These are phyloP conservation scores for Yamadazyma sp. DNA, from an alignment of 1,139 yeast species.

Conservation along the genomic window DNA sequence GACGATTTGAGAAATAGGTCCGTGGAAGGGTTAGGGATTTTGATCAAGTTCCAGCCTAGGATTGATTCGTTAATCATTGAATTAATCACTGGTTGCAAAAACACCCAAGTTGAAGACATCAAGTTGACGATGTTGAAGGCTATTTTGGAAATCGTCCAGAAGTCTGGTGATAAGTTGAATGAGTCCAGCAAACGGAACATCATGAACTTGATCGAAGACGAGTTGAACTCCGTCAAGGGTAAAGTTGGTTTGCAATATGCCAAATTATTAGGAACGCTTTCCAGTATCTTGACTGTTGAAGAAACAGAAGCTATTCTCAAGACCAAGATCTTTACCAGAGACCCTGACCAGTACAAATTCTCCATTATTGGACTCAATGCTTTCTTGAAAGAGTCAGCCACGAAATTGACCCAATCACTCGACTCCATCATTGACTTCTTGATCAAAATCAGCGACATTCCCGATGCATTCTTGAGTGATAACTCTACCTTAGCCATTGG, in stretches of 20 bases:
- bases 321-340: constrained; percentile 55
- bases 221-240: constrained; percentile 50
- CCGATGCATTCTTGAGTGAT: constrained; percentile 62
- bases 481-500: constrained; percentile 84
- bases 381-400: constrained; percentile 73
- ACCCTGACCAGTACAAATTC: constrained; percentile 51
- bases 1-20: constrained; percentile 79
- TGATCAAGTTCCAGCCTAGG: constrained; percentile 87
- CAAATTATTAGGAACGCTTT: constrained; percentile 71
- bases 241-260: constrained; percentile 76
- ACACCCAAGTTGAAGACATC: constrained; percentile 59
- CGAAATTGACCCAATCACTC: constrained; percentile 53
- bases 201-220: constrained; percentile 75
- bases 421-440: constrained; percentile 50
- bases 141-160: constrained; percentile 75
- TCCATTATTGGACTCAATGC: constrained; percentile 76
- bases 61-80: constrained; percentile 91
- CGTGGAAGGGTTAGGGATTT: constrained; percentile 85
- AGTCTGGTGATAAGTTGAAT: constrained; percentile 76
- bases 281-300: constrained; percentile 62
- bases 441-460: constrained; percentile 43
- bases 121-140: constrained; percentile 86
- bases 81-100: constrained; percentile 72
- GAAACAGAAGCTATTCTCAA: constrained; percentile 65
- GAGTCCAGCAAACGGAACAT: constrained; percentile 71